These are phyloP conservation scores for Austroboletus olivaceoglutinosus DNA, from an alignment of 1,284 basidiomycete species.

Conservation along the genomic window DNA sequence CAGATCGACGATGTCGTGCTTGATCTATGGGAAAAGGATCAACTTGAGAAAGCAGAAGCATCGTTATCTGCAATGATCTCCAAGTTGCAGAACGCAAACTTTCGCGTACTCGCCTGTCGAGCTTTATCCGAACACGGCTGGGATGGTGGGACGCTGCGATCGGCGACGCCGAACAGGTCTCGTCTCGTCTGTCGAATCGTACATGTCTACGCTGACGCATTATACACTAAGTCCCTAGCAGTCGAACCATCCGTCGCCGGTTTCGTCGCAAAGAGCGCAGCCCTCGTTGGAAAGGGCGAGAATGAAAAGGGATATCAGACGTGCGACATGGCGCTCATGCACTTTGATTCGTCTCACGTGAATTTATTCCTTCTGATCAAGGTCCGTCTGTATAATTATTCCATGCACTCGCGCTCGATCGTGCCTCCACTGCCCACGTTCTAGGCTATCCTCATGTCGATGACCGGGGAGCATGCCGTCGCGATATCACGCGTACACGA, in stretches of 20 bases:
- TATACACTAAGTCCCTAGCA: neutral
- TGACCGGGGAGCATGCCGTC: no score
- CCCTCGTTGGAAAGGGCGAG: neutral
- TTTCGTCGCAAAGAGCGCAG: neutral
- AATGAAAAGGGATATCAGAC: neutral
- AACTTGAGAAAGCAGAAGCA: neutral
- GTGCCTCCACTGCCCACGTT: no score
- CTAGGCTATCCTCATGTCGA: no score
- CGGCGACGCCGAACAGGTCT: neutral
- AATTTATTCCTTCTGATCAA: neutral
- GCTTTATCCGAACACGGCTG: neutral
- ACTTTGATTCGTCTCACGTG: neutral
- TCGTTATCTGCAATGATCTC: neutral
- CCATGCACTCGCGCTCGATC: neutral
- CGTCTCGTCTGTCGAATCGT: no score
- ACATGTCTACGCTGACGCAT: neutral
- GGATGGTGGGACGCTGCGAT: neutral
- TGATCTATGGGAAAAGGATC: neutral
- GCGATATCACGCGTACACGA: no score
- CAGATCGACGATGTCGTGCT: neutral
- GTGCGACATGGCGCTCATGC: neutral
- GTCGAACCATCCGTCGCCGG: neutral
- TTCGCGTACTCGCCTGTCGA: neutral
- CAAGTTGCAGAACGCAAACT: neutral
- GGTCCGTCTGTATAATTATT: neutral